Evolutionary conservation across 2,329 filamentous ascomycete genomes (phyloP), one percentile per base, ranked within the genome.

Genomic region (Triangularia setosa): DNA sequence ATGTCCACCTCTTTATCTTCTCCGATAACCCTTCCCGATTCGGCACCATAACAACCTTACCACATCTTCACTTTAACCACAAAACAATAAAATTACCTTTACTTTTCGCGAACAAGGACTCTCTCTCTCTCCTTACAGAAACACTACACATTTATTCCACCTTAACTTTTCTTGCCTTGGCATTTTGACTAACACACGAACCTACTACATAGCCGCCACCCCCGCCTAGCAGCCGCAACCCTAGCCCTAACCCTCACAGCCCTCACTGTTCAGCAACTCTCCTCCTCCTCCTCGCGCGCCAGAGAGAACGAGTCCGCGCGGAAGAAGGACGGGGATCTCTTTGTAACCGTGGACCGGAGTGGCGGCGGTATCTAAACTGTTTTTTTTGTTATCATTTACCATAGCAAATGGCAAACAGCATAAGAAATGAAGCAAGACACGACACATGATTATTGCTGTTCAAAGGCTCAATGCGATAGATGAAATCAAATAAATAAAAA

Each of bases 291-390:
- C 30, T 67, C 72, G 27, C 72, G 74, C 3, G 67, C 80, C 27
- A 73, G 72, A 44, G 73, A 74, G 62, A 82, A 82, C 74, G 81
- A 83, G 68, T 64, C 73, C 30, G 77, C 76, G 44, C 79, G 81
- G 74, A 75, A 75, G 70, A 74, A 72, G 28, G 68, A 68, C 63
- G 74, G 75, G 24, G 78, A 78, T 66, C 75, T 79, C 58, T 81
- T 83, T 71, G 81, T 84, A 62, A 80, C 77, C 63, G 82, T 84
- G 63, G 82, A 84, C 62, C 78, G 82, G 24, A 84, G 81, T 69
- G 82, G 82, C 3, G 80, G 79, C 1, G 79, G 79, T 0, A 73
- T 81, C 48, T 81, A 66, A 70, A 33, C 4, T 16, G 1, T 25
- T 16, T 2, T 11, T 18, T 16, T 25, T 40, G 48, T 40, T 30